Conservation (phyloP, 148 eudicot genomes). For the Oxyria digyna region DNA sequence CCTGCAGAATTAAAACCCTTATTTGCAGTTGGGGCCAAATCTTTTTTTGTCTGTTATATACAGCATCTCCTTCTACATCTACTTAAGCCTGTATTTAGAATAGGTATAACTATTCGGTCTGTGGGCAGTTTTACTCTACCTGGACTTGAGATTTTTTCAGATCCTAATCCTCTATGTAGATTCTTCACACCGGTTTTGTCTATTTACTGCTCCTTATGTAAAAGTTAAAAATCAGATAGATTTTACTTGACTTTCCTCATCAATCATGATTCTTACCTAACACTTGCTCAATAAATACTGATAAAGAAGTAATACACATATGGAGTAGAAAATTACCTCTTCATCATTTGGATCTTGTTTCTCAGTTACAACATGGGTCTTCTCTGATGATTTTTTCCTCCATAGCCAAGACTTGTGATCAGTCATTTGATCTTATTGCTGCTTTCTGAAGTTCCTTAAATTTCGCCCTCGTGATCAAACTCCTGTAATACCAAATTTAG, state of each 20-base stretch:
- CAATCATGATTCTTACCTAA: neutral
- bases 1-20: neutral
- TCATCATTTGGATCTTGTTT: slow-evolving; percentile 34
- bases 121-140: neutral
- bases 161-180: neutral
- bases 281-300: too few species aligned
- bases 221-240: too few species aligned
- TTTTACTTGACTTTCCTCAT: too few species aligned
- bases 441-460: neutral
- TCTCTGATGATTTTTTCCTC: slow-evolving; percentile 69
- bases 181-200: too few species aligned
- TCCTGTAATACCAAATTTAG: neutral
- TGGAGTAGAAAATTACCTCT: slow-evolving; percentile 26
- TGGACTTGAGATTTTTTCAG: neutral
- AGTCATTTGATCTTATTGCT: slow-evolving; percentile 16
- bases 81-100: neutral
- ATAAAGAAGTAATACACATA: too few species aligned
- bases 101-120: neutral
- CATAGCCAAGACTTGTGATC: slow-evolving; percentile 73
- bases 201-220: too few species aligned
- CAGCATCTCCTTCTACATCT: neutral
- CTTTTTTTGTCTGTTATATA: neutral
- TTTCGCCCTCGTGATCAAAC: neutral
- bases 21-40: neutral
- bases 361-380: slow-evolving; percentile 32